Percentiles rank a stretch among this genome's conserved stretches.
Conservation (phyloP, 2,329 filamentous ascomycete species). For the Xylaria sp. region DNA sequence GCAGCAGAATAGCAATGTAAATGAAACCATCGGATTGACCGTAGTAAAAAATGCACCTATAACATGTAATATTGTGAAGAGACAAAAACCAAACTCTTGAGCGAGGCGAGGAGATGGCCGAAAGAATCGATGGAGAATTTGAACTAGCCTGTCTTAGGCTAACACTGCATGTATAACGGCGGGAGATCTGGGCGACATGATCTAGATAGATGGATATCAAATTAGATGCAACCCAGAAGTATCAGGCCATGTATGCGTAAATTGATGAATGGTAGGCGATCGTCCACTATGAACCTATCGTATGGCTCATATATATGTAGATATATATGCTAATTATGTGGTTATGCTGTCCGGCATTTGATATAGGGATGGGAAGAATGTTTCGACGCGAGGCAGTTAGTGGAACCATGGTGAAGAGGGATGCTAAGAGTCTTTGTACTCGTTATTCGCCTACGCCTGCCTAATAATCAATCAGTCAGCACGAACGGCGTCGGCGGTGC, state of each 20-base stretch:
- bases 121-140: neutral
- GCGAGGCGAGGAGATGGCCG: neutral
- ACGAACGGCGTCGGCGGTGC: slow-evolving; percentile 20
- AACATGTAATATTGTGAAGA: neutral
- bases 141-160: neutral
- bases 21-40: neutral
- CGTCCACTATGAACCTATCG: neutral
- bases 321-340: slow-evolving; percentile 5
- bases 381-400: neutral
- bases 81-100: neutral
- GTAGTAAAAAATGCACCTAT: neutral
- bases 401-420: neutral
- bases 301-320: neutral
- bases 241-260: neutral
- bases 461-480: slow-evolving; percentile 38
- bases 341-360: slow-evolving; percentile 19
- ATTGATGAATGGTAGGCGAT: slow-evolving; percentile 11
- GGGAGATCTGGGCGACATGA: neutral
- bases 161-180: neutral
- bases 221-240: neutral
- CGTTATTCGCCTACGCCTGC: neutral
- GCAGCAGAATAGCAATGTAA: slow-evolving; percentile 12
- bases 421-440: slow-evolving; percentile 12
- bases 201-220: neutral
- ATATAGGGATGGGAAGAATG: neutral